Conservation (phyloP, 306 rosid genomes). For the Myrica gale region DNA sequence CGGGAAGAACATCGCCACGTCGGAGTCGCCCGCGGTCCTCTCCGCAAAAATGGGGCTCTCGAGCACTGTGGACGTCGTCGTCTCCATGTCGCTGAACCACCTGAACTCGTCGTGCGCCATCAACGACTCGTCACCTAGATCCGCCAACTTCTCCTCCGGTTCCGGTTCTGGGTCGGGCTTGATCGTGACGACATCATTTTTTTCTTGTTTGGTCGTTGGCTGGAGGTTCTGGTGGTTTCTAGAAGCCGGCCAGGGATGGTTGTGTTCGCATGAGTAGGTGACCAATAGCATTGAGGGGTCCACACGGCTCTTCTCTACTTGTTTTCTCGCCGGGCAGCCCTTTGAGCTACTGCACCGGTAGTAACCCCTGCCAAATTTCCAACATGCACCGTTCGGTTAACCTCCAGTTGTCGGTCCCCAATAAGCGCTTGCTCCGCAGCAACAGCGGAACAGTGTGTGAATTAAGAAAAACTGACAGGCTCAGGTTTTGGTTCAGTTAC, state of each 20-base stretch:
- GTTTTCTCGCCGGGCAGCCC: constrained; percentile 96
- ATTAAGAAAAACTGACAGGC: neutral
- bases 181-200: constrained; percentile 9
- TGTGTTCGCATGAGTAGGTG: constrained; percentile 86
- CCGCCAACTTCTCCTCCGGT: constrained; percentile 38
- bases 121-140: constrained; percentile 34
- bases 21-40: constrained; percentile 25
- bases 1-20: constrained; percentile 55
- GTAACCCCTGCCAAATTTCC: constrained; percentile 60
- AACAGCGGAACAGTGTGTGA: no score
- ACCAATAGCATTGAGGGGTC: constrained; percentile 88
- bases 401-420: neutral
- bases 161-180: constrained; percentile 27
- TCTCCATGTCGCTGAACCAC: constrained; percentile 74
- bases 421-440: neutral
- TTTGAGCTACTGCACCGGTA: constrained; percentile 88
- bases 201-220: constrained; percentile 16
- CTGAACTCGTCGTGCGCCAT: constrained; percentile 44
- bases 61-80: constrained; percentile 53
- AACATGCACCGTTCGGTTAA: neutral
- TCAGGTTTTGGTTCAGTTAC: constrained; percentile 21
- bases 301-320: constrained; percentile 76
- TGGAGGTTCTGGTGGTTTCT: constrained; percentile 19
- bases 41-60: constrained; percentile 59
- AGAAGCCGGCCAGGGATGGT: constrained; percentile 80